Conservation (phyloP, 2,329 filamentous ascomycete genomes). For the Ophiostoma sp. region DNA sequence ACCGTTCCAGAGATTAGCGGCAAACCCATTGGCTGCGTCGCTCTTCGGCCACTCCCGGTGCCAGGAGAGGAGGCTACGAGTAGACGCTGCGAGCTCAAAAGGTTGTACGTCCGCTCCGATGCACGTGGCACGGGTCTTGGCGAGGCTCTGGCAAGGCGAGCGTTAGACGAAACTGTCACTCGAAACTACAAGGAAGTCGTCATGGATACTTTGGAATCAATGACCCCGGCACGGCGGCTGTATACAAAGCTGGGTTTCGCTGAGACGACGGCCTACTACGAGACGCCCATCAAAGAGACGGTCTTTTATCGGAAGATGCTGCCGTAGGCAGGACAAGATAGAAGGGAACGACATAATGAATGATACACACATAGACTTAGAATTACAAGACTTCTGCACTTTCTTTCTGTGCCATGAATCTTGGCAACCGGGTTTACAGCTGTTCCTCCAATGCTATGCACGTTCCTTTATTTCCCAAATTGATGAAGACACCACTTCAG, state of each 20-base stretch:
- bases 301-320: constrained; percentile 21
- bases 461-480: neutral
- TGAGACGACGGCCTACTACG: constrained; percentile 28
- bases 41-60: constrained; percentile 20
- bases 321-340: neutral
- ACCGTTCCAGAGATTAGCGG: no score
- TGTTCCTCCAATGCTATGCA: neutral
- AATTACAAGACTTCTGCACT: neutral
- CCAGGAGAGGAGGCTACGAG: neutral
- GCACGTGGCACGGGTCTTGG: constrained; percentile 28
- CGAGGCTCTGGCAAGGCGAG: constrained; percentile 17
- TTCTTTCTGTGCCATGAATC: neutral
- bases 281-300: constrained; percentile 26
- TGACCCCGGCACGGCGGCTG: constrained; percentile 41
- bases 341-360: neutral
- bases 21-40: constrained; percentile 25
- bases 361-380: neutral
- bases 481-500: neutral
- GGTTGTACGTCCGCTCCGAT: constrained; percentile 25
- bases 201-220: constrained; percentile 28
- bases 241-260: constrained; percentile 51
- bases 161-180: constrained; percentile 3
- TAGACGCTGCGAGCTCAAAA: constrained; percentile 29
- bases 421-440: neutral
- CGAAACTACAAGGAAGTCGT: constrained; percentile 25